These are phyloP conservation scores for Penicillium malachiteum DNA, from an alignment of 495 filamentous ascomycete species.

Conservation along the genomic window DNA sequence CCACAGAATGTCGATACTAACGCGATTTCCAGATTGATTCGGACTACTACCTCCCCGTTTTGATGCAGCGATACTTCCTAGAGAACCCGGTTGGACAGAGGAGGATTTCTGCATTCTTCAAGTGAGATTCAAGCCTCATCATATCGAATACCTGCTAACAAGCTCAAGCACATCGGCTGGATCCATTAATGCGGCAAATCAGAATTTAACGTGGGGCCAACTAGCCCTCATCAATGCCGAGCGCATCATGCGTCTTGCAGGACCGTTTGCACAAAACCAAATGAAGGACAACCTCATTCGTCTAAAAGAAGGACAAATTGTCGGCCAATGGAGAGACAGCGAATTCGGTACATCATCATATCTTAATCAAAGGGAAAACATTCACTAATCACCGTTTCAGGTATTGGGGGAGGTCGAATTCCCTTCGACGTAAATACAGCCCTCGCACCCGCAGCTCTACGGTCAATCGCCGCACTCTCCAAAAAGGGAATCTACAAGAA, in stretches of 20 bases:
- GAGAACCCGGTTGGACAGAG: slow-evolving; percentile 41
- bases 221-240: slow-evolving; percentile 53
- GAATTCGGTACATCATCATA: slow-evolving; percentile 35
- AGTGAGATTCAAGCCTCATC: slow-evolving; percentile 12
- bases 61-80: slow-evolving; percentile 60
- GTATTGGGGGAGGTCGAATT: slow-evolving; percentile 61
- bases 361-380: not conserved
- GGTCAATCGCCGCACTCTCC: slow-evolving; percentile 54
- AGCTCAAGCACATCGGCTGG: slow-evolving; percentile 38
- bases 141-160: not conserved
- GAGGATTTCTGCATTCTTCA: slow-evolving; percentile 46
- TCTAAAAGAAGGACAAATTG: slow-evolving; percentile 53
- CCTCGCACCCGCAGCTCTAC: slow-evolving; percentile 59
- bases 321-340: slow-evolving; percentile 65
- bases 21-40: slow-evolving; percentile 47
- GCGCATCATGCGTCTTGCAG: slow-evolving; percentile 56
- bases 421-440: slow-evolving; percentile 68
- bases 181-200: slow-evolving; percentile 45
- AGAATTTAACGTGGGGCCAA: slow-evolving; percentile 50
- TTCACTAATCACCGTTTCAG: slow-evolving; percentile 5
- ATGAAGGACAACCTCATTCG: slow-evolving; percentile 55
- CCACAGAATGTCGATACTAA: not conserved
- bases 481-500: slow-evolving; percentile 49
- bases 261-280: slow-evolving; percentile 54
- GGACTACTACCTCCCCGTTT: slow-evolving; percentile 59